Evolutionary conservation across 345 rosid genomes (phyloP), one percentile per base, ranked within the genome.

Genomic region (Diplotaxis tenuifolia): DNA sequence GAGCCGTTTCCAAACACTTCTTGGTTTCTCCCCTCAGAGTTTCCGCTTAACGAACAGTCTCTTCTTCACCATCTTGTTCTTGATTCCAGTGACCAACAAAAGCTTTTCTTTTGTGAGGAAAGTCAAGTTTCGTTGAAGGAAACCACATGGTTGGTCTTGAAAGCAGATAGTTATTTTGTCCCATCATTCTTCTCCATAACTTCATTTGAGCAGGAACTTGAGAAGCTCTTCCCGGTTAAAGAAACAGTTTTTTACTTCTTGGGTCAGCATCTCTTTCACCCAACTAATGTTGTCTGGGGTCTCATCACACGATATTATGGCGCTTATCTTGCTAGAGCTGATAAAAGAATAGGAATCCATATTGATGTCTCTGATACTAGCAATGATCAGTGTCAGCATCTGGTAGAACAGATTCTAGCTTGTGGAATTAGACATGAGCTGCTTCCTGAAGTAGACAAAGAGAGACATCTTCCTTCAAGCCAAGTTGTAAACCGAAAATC

Each of bases 261-360:
- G 65, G 71, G 80, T 54, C 76, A 53, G 77, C 66, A 80, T 54
- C 77, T 80, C 47, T 77, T 80, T 19, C 81, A 67, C 70, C 85
- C 83, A 16, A 62, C 82, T n/a, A 74, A 77, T 62, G 75, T 62
- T 52, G 85, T 67, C 1, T 80, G 83, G 85, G 78, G 82, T 63
- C 75, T 80, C 16, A 67, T 80, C 12, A 74, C 80, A 15, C 58
- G 82, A 4, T 80, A 60, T 64, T 67, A 82, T 22, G 3, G 4
- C 0, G 20, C 73, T 29, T 71, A 81, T 64, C 68, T 81, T 22
- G 74, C 82, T 38, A 71, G 36, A 31, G 82, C 80, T 9, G 75
- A 82, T 9, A 56, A 74, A 57, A 67, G 71, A 18, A 59, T 77
- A 32, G 78, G 83, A 34, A 63, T 82, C 52, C 52, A 47, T 47